Percentiles rank a stretch among this genome's conserved stretches.
Conservation (phyloP, 257 asterid species). For the Orobanche coerulescens region DNA sequence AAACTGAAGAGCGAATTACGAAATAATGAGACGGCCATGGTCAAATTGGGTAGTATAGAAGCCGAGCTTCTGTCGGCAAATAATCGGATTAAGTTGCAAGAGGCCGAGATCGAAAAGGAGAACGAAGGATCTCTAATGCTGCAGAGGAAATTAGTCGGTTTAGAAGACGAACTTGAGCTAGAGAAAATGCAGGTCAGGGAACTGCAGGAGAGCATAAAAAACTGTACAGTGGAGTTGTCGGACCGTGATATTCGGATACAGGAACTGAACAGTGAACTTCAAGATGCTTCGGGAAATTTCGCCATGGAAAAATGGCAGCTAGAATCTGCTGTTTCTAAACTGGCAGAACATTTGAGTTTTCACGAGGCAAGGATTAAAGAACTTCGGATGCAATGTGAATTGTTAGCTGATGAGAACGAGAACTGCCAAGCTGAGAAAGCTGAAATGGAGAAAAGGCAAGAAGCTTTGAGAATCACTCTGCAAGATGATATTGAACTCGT, state of each 20-base stretch:
- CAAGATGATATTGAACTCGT: slow-evolving; percentile 30
- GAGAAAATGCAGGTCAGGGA: slow-evolving; percentile 31
- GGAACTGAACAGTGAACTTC: slow-evolving; percentile 35
- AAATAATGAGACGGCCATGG: slow-evolving; percentile 25
- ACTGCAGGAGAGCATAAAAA: slow-evolving; percentile 33
- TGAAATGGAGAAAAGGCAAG: slow-evolving; percentile 36
- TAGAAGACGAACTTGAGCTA: slow-evolving; percentile 40
- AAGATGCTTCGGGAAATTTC: slow-evolving; percentile 36
- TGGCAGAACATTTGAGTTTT: slow-evolving; percentile 32
- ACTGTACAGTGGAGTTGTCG: slow-evolving; percentile 25
- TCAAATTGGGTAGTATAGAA: slow-evolving; percentile 29
- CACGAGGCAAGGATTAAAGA: slow-evolving; percentile 39
- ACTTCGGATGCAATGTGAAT: slow-evolving; percentile 32
- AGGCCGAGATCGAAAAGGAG: slow-evolving; percentile 39
- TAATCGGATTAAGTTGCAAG: slow-evolving; percentile 34
- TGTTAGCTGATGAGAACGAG: slow-evolving; percentile 32
- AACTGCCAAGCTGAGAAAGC: slow-evolving; percentile 37
- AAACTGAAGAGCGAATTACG: slow-evolving; percentile 36
- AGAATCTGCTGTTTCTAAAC: slow-evolving; percentile 38
- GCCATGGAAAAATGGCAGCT: slow-evolving; percentile 47
- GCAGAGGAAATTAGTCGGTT: slow-evolving; percentile 35
- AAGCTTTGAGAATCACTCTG: slow-evolving; percentile 33
- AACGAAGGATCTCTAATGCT: slow-evolving; percentile 36
- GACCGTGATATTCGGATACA: slow-evolving; percentile 37
- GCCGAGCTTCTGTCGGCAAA: slow-evolving; percentile 36